Evolutionary conservation across 1,284 basidiomycete species (phyloP).

Genomic region (Sutorius eximius): DNA sequence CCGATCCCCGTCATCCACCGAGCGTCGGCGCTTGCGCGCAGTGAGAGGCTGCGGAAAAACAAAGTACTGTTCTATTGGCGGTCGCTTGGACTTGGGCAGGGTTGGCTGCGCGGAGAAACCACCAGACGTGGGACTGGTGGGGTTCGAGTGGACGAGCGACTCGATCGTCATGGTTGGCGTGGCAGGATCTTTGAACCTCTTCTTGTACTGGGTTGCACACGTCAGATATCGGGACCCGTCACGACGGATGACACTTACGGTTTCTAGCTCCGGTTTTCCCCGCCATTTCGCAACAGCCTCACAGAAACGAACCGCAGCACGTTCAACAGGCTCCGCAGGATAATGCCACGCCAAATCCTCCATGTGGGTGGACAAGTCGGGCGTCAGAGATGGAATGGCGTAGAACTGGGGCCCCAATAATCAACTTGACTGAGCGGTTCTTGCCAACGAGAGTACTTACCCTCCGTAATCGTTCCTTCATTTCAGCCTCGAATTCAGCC

Average conservation of each 20-base stretch:
- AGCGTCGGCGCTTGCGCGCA: slow-evolving; percentile 34
- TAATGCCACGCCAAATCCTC: slow-evolving; percentile 77
- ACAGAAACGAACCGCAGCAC: slow-evolving; percentile 72
- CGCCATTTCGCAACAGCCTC: slow-evolving; percentile 78
- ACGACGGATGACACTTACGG: slow-evolving; percentile 43
- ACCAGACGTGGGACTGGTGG: slow-evolving; percentile 48
- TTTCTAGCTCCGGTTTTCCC: slow-evolving; percentile 79
- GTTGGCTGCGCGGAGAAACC: slow-evolving; percentile 11
- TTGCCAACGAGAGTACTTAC: slow-evolving; percentile 43
- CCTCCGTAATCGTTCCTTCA: slow-evolving; percentile 64
- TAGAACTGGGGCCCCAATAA: slow-evolving; percentile 55
- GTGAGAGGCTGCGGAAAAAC: slow-evolving; percentile 29
- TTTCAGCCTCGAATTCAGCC: slow-evolving; percentile 63
- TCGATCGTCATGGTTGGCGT: slow-evolving; percentile 55
- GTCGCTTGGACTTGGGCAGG: slow-evolving; percentile 25
- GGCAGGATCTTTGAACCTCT: slow-evolving; percentile 38
- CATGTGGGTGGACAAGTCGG: slow-evolving; percentile 76
- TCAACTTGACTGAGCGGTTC: slow-evolving; percentile 6
- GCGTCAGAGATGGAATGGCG: slow-evolving; percentile 64
- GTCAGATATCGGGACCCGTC: slow-evolving; percentile 6
- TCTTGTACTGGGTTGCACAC: slow-evolving; percentile 51
- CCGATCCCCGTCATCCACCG: slow-evolving; percentile 28
- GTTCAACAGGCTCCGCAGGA: slow-evolving; percentile 77
- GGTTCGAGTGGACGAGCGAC: slow-evolving; percentile 61
- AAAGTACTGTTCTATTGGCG: slow-evolving; percentile 46